Evolutionary conservation across 108 stramenopile genomes (phyloP), one percentile per base, ranked within the genome.

Genomic region (Seminavis robusta): DNA sequence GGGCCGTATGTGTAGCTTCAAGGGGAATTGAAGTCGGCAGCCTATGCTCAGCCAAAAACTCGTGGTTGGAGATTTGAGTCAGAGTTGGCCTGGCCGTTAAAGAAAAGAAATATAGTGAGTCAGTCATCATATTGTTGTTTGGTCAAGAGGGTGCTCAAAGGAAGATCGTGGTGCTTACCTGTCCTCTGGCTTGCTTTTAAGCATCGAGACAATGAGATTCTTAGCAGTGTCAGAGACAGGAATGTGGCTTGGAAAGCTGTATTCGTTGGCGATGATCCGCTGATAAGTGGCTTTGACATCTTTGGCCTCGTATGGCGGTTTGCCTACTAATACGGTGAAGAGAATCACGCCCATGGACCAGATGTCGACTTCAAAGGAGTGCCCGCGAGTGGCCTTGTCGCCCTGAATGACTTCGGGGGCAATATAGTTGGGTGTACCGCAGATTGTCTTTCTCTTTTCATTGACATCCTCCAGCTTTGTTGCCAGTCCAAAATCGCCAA

Each of bases 381-480:
- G 95, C 31, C 95, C 95, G 39, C 90, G 76, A 29, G 79, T 95
- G 30, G 80, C 79, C 52, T 79, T 81, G 53, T 85, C 84, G 1
- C 88, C 81, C 37, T 95, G 85, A 33, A 99, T 93, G 1, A 99
- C 90, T 62, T 99, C 99, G 0, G 99, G 99, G 1, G 99, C 99
- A 58, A 99, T 97, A 74, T 99, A 99, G 74, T 99, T 98, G 33
- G 99, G 99, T 20, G 99, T 99, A 7, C 99, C 99, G 61, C 99
- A 99, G 33, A 99, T 94, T 8, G 99, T 99, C 54, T 86, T 79
- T 20, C 95, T 80, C 49, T 94, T 86, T 59, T 98, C 97, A 25
- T 88, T 86, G 17, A 71, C 62, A 59, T 84, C 57, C 15, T 77
- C 73, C 31, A 99, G 73, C 60, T 85, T 74, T 16, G 95, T 83